These are phyloP conservation scores for Russula griseocarnosa DNA, from an alignment of 768 basidiomycete species.

Conservation along the genomic window DNA sequence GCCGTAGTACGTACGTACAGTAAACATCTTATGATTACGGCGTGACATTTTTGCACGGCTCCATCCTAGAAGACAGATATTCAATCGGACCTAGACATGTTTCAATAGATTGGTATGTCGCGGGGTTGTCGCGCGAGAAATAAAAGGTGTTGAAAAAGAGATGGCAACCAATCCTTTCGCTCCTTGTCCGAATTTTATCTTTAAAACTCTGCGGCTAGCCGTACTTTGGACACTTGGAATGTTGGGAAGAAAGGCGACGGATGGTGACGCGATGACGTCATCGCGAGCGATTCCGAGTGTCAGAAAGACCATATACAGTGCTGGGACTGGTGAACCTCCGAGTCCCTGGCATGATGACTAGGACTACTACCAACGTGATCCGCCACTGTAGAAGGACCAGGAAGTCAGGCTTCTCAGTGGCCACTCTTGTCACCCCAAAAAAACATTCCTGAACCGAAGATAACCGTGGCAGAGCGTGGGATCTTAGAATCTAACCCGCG, in stretches of 20 bases:
- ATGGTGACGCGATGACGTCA: not conserved
- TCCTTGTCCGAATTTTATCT: not conserved
- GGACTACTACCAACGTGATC: not conserved
- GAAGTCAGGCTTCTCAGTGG: not conserved
- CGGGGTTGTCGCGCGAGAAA: not conserved
- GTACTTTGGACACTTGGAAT: too few species aligned
- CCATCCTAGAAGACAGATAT: not conserved
- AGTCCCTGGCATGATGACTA: not conserved
- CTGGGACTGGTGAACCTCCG: not conserved
- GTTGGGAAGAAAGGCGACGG: not conserved
- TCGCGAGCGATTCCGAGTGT: not conserved
- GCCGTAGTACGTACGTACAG: not conserved
- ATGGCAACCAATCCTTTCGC: too few species aligned
- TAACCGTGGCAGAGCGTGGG: not conserved
- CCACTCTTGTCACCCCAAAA: not conserved
- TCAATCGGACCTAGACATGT: not conserved
- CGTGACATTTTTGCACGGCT: not conserved
- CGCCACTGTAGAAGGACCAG: not conserved
- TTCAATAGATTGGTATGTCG: not conserved
- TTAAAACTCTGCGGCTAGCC: not conserved
- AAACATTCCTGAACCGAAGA: not conserved
- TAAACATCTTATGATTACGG: not conserved
- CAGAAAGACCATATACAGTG: not conserved
- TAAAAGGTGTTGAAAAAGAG: not conserved
- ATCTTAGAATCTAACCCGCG: conserved; percentile 3